Percentiles rank a stretch among this genome's conserved stretches.
phyloP scores from a whole-genome alignment of 2,329 filamentous ascomycete genomes.

The Cytospora paraplurivora region DNA sequence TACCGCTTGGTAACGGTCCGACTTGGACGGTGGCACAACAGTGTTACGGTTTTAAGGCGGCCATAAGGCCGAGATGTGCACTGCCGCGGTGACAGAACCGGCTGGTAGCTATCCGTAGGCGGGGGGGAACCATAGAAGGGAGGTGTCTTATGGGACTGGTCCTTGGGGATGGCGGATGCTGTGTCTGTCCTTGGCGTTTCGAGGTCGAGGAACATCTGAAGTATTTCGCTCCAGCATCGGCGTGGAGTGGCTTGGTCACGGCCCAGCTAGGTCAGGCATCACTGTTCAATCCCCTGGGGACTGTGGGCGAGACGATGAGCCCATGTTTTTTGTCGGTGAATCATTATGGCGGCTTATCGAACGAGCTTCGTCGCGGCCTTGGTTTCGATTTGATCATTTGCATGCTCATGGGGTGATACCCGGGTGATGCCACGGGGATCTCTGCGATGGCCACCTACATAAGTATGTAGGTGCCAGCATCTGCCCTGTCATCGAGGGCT shows the following conservation, averaged over 20 bases:
- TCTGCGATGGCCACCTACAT: neutral
- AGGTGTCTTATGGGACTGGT: neutral
- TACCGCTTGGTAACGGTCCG: neutral
- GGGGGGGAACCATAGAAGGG: neutral
- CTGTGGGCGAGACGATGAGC: neutral
- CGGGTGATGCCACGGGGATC: neutral
- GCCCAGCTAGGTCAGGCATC: neutral
- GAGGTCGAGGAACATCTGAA: neutral
- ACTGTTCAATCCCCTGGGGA: neutral
- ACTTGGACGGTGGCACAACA: neutral
- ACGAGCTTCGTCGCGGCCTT: neutral
- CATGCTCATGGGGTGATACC: neutral
- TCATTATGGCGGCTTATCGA: neutral
- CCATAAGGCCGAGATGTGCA: constrained; percentile 8
- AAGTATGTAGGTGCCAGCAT: neutral
- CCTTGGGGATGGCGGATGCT: neutral
- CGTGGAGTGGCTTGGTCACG: neutral
- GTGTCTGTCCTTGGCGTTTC: neutral
- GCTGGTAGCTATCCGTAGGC: neutral
- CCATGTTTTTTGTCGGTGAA: neutral
- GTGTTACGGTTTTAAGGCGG: neutral
- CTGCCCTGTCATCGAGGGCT: neutral
- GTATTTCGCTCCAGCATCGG: neutral
- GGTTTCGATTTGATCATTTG: neutral
- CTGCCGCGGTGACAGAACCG: neutral